Evolutionary conservation across 257 asterid species (phyloP).

Genomic region (Mentha longifolia): DNA sequence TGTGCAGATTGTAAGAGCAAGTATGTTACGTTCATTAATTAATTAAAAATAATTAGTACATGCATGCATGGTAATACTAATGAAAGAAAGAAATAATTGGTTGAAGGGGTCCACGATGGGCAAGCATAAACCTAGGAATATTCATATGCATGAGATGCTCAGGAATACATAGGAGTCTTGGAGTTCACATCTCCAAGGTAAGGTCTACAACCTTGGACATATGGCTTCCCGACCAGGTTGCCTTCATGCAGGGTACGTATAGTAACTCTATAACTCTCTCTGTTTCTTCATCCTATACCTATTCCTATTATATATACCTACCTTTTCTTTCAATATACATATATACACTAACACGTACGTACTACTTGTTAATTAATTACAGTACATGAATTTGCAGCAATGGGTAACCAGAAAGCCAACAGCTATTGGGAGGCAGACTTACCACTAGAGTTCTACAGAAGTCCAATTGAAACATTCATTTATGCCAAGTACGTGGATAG

Average conservation of each 20-base stretch:
- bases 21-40: too few relatives aligned
- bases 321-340: background rate
- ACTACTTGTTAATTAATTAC: background rate
- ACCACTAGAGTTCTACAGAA: conserved; percentile 53
- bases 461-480: conserved; percentile 62
- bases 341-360: too few relatives aligned
- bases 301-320: too few relatives aligned
- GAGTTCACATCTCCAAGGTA: conserved; percentile 95
- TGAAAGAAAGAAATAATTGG: background rate
- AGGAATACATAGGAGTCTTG: conserved; percentile 90
- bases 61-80: too few relatives aligned
- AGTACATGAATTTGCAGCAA: conserved; percentile 45
- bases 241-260: conserved; percentile 86
- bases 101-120: conserved; percentile 94
- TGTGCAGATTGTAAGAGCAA: conserved; percentile 89
- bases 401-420: conserved; percentile 78
- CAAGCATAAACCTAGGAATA: conserved; percentile 89
- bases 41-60: too few relatives aligned
- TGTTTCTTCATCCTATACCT: too few relatives aligned
- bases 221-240: conserved; percentile 94
- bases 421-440: conserved; percentile 82
- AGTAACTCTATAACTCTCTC: too few relatives aligned
- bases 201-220: conserved; percentile 94
- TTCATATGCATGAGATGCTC: conserved; percentile 95
- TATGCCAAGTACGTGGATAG: conserved; percentile 75